phyloP scores from a whole-genome alignment of 306 rosid species.

The Echinosophora koreensis region DNA sequence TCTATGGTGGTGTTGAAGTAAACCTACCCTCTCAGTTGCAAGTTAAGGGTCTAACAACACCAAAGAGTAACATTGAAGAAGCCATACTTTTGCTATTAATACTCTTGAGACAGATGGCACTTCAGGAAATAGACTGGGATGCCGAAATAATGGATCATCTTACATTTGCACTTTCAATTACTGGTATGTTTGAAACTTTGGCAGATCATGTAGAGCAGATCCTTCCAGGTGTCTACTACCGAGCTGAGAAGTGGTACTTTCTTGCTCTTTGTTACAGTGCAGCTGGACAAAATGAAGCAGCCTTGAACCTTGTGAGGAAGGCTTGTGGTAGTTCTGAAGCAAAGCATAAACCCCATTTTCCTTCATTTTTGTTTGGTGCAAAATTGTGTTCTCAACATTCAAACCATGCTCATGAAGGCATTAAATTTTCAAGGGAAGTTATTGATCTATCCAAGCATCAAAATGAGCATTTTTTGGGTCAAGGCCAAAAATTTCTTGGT shows the following conservation, averaged over 20 bases:
- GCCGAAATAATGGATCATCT: conserved; percentile 78
- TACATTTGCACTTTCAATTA: conserved; percentile 79
- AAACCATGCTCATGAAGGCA: conserved; percentile 66
- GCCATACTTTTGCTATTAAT: conserved; percentile 73
- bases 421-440: conserved; percentile 58
- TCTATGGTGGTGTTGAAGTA: conserved; percentile 85
- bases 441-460: conserved; percentile 58
- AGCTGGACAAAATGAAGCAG: conserved; percentile 70
- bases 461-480: conserved; percentile 65
- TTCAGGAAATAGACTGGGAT: conserved; percentile 80
- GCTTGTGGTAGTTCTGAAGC: conserved; percentile 81
- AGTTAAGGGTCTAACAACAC: conserved; percentile 63
- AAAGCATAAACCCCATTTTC: conserved; percentile 63
- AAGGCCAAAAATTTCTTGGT: conserved; percentile 74
- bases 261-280: conserved; percentile 95
- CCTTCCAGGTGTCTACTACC: conserved; percentile 71
- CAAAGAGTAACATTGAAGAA: conserved; percentile 74
- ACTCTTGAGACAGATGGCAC: conserved; percentile 68
- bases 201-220: conserved; percentile 82
- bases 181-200: conserved; percentile 71
- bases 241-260: conserved; percentile 86
- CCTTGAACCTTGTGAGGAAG: conserved; percentile 79
- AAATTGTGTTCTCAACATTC: conserved; percentile 76
- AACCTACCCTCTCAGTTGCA: conserved; percentile 66
- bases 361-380: conserved; percentile 76